Base-by-base conservation (phyloP, 75 land plant genomes). In the Azolla pinnata region DNA sequence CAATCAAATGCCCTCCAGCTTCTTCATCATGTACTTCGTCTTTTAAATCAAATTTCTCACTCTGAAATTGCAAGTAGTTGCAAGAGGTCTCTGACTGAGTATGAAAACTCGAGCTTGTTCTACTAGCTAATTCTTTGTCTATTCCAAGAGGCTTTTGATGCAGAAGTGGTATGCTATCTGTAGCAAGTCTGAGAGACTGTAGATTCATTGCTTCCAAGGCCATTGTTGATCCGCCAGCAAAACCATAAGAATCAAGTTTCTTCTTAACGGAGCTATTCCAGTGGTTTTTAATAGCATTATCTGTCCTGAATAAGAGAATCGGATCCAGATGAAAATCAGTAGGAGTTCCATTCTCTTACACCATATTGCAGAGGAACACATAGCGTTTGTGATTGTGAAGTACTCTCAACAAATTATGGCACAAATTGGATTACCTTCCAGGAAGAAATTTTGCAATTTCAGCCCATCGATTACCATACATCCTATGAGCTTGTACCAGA, bases 271-370 rank as follows among this genome's bases (percentile, higher is more conserved):
- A 81, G 53, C 89, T 85, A 65, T 88, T 77, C 93, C 93, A 88
- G 46, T 88, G 93, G 56, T 88, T 88, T 56, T 88, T 88, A 62
- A 88, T 88, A 4, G 93, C 72, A 82, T 88, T 88, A 70, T 88
- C 93, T n/a, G 89, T 79, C 85, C 93, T 88, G 85, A 42, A 56
- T 40, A 49, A 51, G 5, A 51, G n/a, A n/a, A n/a, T n/a, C n/a
- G n/a, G n/a, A n/a, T n/a, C n/a, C n/a, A n/a, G n/a, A n/a, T n/a
- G n/a, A n/a, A n/a, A n/a, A n/a, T n/a, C n/a, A n/a, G n/a, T n/a
- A n/a, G n/a, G n/a, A n/a, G n/a, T n/a, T n/a, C n/a, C n/a, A n/a
- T n/a, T n/a, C n/a, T n/a, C n/a, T n/a, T n/a, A n/a, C n/a, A n/a
- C n/a, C n/a, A n/a, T n/a, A n/a, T n/a, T n/a, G n/a, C n/a, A n/a